phyloP scores from a whole-genome alignment of 768 basidiomycete species.

The Kwoniella newhampshirensis region DNA sequence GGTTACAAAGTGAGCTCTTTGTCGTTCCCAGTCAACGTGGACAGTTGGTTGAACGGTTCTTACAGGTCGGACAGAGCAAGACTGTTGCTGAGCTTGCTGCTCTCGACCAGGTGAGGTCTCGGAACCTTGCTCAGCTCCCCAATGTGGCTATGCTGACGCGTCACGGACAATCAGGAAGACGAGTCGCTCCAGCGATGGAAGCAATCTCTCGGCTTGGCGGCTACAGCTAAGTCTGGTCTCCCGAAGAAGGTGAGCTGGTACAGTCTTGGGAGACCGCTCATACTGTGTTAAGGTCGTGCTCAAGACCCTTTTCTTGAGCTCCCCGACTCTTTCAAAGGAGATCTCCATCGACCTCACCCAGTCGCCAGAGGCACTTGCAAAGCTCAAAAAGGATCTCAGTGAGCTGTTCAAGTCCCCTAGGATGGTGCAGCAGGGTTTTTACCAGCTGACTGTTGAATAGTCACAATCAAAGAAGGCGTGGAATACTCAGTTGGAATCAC shows the following conservation, averaged over 20 bases:
- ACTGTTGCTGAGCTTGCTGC: conserved; percentile 76
- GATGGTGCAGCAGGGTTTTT: conserved; percentile 17
- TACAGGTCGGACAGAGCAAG: conserved; percentile 55
- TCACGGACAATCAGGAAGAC: conserved; percentile 59
- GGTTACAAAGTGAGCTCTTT: conserved; percentile 47
- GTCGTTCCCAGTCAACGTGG: background rate
- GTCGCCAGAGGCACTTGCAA: conserved; percentile 55
- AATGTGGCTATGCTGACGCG: background rate
- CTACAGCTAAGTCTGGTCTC: conserved; percentile 61
- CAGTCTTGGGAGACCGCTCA: background rate
- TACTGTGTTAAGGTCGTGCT: conserved; percentile 35
- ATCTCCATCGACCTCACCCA: conserved; percentile 70
- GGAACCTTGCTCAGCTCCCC: background rate
- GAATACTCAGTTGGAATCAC: conserved; percentile 66
- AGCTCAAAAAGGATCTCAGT: conserved; percentile 71
- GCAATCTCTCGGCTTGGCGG: conserved; percentile 77
- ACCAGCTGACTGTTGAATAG: no score
- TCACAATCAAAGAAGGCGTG: conserved; percentile 58
- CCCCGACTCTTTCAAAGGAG: conserved; percentile 64
- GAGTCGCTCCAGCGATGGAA: conserved; percentile 96
- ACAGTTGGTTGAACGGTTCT: conserved; percentile 2
- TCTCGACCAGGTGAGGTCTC: conserved; percentile 66
- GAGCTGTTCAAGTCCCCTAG: conserved; percentile 58
- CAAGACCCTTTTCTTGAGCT: conserved; percentile 69
- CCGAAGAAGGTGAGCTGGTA: conserved; percentile 60